Evolutionary conservation across 305 asterid species (phyloP).

Genomic region (Caryopteris hybrid): DNA sequence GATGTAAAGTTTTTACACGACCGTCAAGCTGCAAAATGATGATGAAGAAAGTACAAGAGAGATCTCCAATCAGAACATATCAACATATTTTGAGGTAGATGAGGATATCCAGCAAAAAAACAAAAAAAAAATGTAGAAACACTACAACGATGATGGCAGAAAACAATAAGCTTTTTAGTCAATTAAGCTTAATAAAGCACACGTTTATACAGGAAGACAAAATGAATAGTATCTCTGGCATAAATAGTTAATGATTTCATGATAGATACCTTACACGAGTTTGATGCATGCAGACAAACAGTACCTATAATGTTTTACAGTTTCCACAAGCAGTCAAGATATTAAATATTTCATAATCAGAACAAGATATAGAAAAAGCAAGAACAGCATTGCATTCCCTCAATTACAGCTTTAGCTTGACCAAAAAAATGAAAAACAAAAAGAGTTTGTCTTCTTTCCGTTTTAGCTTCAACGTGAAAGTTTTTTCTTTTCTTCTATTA

Average conservation of each 20-base stretch:
- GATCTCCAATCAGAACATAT: background rate
- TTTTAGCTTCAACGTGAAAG: background rate
- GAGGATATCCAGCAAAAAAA: too few species aligned
- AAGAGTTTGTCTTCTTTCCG: background rate
- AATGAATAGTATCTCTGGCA: background rate
- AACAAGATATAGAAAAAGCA: background rate
- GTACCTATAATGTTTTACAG: background rate
- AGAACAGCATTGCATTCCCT: background rate
- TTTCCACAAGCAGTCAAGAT: background rate
- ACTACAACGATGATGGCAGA: too few species aligned
- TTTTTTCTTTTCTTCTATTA: background rate
- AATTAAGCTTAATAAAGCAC: too few species aligned
- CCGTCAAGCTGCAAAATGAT: conserved; percentile 78
- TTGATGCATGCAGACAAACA: background rate
- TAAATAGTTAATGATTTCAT: background rate
- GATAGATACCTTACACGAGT: conserved; percentile 7
- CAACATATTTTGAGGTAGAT: background rate
- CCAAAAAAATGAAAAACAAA: background rate
- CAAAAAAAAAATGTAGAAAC: too few species aligned
- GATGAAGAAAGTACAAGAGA: conserved; percentile 13
- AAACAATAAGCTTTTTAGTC: background rate
- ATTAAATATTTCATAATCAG: background rate
- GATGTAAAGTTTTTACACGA: conserved; percentile 96
- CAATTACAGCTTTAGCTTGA: background rate
- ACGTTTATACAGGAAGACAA: background rate